Conservation (phyloP, 2,329 filamentous ascomycete genomes). For the Blastomyces percursus region DNA sequence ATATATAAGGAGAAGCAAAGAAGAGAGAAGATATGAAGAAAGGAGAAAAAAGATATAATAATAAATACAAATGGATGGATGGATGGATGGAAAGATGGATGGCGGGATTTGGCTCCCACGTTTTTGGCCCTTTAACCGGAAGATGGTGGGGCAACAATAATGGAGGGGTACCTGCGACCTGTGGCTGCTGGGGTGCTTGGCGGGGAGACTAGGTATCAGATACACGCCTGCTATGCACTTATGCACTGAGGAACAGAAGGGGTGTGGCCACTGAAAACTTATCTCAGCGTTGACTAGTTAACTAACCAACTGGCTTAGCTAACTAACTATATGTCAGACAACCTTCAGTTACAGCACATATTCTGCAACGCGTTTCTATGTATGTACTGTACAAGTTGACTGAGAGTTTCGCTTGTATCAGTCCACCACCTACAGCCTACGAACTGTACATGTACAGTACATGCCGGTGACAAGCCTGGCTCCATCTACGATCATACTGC, state of each 20-base stretch:
- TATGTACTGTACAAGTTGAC: too few relatives aligned
- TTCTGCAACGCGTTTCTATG: too few relatives aligned
- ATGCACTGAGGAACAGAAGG: not conserved
- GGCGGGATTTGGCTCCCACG: too few relatives aligned
- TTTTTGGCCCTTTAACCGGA: too few relatives aligned
- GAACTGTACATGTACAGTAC: too few relatives aligned
- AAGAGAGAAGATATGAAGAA: conserved; percentile 13
- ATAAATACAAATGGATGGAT: conserved; percentile 15
- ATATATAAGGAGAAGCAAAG: conserved; percentile 7
- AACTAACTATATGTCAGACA: too few relatives aligned
- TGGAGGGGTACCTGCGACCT: not conserved
- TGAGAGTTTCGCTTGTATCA: too few relatives aligned
- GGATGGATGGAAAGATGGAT: too few relatives aligned
- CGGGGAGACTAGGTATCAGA: not conserved
- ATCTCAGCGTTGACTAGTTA: not conserved
- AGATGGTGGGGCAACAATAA: not conserved
- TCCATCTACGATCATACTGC: not conserved
- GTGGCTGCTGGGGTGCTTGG: not conserved
- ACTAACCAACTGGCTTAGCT: not conserved
- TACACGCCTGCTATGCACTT: not conserved
- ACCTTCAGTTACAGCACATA: too few relatives aligned
- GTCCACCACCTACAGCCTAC: too few relatives aligned
- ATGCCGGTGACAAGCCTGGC: too few relatives aligned
- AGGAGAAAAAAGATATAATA: too few relatives aligned
- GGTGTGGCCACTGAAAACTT: not conserved